Conservation (phyloP, 371 early-diverging fungal genomes). For the Mucor sp. region DNA sequence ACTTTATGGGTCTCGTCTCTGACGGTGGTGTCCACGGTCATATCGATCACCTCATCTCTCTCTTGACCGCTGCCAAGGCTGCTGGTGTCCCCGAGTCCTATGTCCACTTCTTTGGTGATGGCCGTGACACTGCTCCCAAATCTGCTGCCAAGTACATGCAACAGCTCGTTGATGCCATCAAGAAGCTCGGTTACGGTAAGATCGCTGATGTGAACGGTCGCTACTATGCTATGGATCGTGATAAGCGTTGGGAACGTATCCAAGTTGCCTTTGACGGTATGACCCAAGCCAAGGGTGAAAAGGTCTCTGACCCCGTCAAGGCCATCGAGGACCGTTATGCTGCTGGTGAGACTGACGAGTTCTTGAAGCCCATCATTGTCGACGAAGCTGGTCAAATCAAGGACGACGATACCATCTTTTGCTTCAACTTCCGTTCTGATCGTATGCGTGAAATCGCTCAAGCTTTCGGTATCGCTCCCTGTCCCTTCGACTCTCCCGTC, state of each 20-base stretch:
- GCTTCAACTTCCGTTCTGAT: slow-evolving; percentile 98
- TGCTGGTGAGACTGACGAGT: slow-evolving; percentile 94
- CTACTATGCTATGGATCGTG: slow-evolving; percentile 99
- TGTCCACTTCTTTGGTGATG: slow-evolving; percentile 99
- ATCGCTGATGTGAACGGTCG: slow-evolving; percentile 96
- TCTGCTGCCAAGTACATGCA: slow-evolving; percentile 77
- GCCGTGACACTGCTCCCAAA: slow-evolving; percentile 97
- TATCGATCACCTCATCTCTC: slow-evolving; percentile 88
- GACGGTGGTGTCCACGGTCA: slow-evolving; percentile 99
- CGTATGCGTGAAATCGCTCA: slow-evolving; percentile 98
- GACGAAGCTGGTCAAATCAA: slow-evolving; percentile 76
- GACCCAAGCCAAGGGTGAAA: slow-evolving; percentile 83
- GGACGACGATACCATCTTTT: slow-evolving; percentile 84
- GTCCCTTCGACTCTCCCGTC: slow-evolving; percentile 82
- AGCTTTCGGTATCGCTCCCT: slow-evolving; percentile 85
- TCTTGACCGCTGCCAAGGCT: slow-evolving; percentile 86
- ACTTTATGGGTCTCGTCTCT: slow-evolving; percentile 97
- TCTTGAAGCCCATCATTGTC: slow-evolving; percentile 96
- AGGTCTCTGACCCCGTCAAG: slow-evolving; percentile 66
- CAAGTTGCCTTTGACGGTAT: slow-evolving; percentile 92
- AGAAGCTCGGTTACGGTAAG: slow-evolving; percentile 76
- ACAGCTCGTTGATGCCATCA: slow-evolving; percentile 70
- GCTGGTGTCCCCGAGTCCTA: slow-evolving; percentile 85
- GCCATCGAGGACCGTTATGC: slow-evolving; percentile 85
- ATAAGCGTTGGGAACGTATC: slow-evolving; percentile 99